Evolutionary conservation across 371 early-diverging fungal genomes (phyloP), one percentile per base, ranked within the genome.

Genomic region (Lichtheimia ornata): DNA sequence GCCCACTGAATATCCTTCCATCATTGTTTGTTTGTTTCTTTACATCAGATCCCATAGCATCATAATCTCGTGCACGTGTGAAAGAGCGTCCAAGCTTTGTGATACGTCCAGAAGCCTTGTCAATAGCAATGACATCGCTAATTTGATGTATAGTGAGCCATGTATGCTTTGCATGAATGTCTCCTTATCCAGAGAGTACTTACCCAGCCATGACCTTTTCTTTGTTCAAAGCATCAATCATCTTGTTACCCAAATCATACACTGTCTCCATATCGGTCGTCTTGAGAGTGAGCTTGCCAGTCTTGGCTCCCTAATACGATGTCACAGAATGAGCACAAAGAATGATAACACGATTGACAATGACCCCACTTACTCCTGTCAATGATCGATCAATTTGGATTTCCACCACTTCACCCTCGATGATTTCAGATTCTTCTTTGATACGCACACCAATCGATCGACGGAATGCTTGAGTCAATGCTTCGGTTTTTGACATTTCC

Each of bases 231-330:
- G 95, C 83, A 61, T 94, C 94, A 66, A 98, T 94, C 97, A 99
- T 99, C 81, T 98, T 99, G 61, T 92, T 90, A 4, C 99, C 99
- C 65, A 99, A 79, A 70, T 98, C 99, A 75, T 98, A 99, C 52
- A 97, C 90, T 20, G 99, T 98, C 79, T 99, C 99, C 99, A 99
- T 99, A 59, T 99, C 99, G 24, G 97, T 97, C 20, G 99, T 99
- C 80, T 99, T 99, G 41, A 99, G 73, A 49, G 96, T 95, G 59
- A 99, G 77, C 73, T 98, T 97, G n/a, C 97, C 97, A 0, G 95
- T 91, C 79, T 95, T 91, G 53, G 92, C 89, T 5, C 86, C 88
- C 93, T 88, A 50, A 59, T 17, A 52, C 22, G 6, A 43, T 18
- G 45, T 27, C 27, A 12, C 30, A n/a, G 15, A 27, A 27, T 35